Base-by-base conservation (phyloP, 768 basidiomycete species). In the Hydnomerulius pinastri region DNA sequence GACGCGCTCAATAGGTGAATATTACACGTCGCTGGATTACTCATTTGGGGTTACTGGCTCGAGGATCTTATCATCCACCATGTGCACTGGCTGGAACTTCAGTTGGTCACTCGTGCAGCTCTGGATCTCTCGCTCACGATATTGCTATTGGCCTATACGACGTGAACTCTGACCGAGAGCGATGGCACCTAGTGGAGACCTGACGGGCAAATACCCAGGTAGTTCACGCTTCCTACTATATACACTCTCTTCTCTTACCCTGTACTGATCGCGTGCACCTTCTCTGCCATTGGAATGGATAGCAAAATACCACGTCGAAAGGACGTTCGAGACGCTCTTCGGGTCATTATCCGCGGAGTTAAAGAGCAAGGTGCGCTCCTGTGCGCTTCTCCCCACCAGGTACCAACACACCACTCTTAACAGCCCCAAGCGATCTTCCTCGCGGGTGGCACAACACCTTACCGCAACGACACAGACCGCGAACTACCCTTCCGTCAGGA, bases 401-500 rank as follows among this genome's bases (percentile, higher is more conserved):
- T n/a, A 24, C n/a, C 23, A 6, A 2, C 17, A 20, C n/a, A 41
- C 35, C 15, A 20, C 33, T 36, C 13, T 36, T 21, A 9, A 30
- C 42, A 90, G 86, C 80, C 85, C 7, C 90, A 92, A 66, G 72
- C 88, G 7, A 63, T 90, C 13, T 63, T 92, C 4, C 70, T 92
- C 2, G 79, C 82, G 8, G 88, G 87, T n/a, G 80, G 78, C 57
- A 73, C 70, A 5, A 82, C 79, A 2, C 73, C 77, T 1, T 90
- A 75, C 62, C 74, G 90, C 54, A 82, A 91, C 63, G 92, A 94
- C 64, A 94, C 92, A 10, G 92, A 95, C 64, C 79, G 91, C 27
- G 90, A 92, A 69, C 70, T 91, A 36, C 64, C 74, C 4, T 91
- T 92, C 60, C 77, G 82, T 48, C 76, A 77, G 61, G 92, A 94